These are phyloP conservation scores for Pharus latifolius DNA, from an alignment of 176 grass and related monocot species.

Conservation along the genomic window DNA sequence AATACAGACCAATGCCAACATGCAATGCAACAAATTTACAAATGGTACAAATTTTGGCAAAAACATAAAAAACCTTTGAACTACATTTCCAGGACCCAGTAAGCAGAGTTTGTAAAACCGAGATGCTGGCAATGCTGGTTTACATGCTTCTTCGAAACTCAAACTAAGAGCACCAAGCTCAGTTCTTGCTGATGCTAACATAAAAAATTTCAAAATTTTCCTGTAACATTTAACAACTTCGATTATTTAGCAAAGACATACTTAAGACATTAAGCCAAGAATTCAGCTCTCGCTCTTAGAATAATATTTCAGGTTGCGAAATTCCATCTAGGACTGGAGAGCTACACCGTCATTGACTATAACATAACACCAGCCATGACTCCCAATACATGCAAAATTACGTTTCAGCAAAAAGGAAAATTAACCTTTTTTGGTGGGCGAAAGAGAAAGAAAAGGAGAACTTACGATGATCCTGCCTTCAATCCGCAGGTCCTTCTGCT, in stretches of 20 bases:
- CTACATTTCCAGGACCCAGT: background rate
- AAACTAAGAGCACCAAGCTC: background rate
- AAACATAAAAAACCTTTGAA: too few species aligned
- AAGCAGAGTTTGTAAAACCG: background rate
- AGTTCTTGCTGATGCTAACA: background rate
- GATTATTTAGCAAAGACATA: background rate
- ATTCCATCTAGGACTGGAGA: background rate
- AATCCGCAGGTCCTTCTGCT: constrained; percentile 45
- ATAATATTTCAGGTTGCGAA: background rate
- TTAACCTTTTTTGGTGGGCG: too few species aligned
- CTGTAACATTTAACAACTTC: background rate
- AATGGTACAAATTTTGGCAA: background rate
- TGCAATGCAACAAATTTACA: background rate
- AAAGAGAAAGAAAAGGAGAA: too few species aligned
- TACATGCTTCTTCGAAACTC: background rate
- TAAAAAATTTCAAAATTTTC: background rate
- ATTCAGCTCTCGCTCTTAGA: background rate
- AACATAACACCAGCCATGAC: background rate
- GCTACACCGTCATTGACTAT: background rate
- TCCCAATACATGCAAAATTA: background rate
- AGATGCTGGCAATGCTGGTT: background rate
- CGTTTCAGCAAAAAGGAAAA: background rate
- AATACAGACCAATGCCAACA: background rate
- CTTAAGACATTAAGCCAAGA: background rate
- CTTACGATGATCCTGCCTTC: constrained; percentile 41